Percentiles rank a stretch among this genome's conserved stretches.
phyloP scores from a whole-genome alignment of 2,329 filamentous ascomycete genomes.

The Epichloe sp. region DNA sequence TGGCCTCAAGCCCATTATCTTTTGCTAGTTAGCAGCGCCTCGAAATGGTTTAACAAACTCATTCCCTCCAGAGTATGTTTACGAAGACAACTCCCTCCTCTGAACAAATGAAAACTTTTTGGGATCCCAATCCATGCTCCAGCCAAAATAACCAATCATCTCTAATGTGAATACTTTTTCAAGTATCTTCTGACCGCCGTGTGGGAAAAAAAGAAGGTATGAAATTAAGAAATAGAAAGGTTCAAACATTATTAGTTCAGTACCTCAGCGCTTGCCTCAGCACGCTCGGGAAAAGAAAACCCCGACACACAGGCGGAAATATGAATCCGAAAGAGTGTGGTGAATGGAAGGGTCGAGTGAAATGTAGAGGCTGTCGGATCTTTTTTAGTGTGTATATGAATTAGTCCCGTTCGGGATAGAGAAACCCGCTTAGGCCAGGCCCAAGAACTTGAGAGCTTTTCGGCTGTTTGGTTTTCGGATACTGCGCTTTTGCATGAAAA shows the following conservation, averaged over 20 bases:
- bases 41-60: too few relatives aligned
- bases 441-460: conserved; percentile 42
- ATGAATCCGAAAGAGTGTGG: neutral
- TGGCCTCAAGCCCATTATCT: too few relatives aligned
- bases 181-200: too few relatives aligned
- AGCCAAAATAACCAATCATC: too few relatives aligned
- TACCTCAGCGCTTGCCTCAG: neutral
- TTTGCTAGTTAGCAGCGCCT: too few relatives aligned
- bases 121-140: too few relatives aligned
- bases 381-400: neutral
- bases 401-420: neutral
- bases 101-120: too few relatives aligned
- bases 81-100: too few relatives aligned
- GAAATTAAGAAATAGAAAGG: neutral
- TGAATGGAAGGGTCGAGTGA: neutral
- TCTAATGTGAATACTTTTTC: too few relatives aligned
- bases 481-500: conserved; percentile 25
- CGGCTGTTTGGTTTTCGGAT: conserved; percentile 29
- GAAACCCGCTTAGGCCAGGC: conserved; percentile 23
- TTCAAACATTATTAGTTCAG: neutral
- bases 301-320: neutral
- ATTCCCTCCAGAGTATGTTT: too few relatives aligned
- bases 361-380: neutral
- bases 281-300: neutral
- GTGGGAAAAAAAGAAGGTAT: too few relatives aligned